Conservation (phyloP, 2,329 filamentous ascomycete genomes). For the Arachnomyces sp. region DNA sequence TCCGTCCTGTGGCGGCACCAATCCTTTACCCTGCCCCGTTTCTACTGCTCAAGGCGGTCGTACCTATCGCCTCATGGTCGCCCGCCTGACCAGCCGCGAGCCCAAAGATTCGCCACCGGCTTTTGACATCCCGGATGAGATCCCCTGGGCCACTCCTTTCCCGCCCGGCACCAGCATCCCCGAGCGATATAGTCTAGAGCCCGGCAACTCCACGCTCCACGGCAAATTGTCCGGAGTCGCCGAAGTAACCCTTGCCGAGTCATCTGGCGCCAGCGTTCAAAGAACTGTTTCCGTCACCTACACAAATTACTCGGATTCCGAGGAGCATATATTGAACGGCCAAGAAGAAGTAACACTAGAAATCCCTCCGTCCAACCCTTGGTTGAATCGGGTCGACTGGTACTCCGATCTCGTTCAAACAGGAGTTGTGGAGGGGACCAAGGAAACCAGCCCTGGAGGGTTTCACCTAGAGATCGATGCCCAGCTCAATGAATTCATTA, state of each 20-base stretch:
- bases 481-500: conserved; percentile 33
- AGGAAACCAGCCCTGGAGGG: conserved; percentile 32
- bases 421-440: conserved; percentile 24
- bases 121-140: conserved; percentile 13
- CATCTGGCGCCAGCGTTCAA: conserved; percentile 7
- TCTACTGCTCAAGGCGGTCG: conserved; percentile 35
- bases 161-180: neutral
- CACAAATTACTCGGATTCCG: conserved; percentile 31
- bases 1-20: conserved; percentile 38
- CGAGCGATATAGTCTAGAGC: neutral
- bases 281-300: conserved; percentile 30
- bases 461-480: conserved; percentile 36
- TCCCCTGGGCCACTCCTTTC: neutral
- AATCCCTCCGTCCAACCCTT: conserved; percentile 10
- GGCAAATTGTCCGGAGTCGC: conserved; percentile 12
- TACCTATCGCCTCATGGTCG: conserved; percentile 37
- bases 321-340: conserved; percentile 25
- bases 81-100: conserved; percentile 27
- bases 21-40: conserved; percentile 35
- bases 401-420: conserved; percentile 31
- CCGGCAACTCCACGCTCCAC: conserved; percentile 14
- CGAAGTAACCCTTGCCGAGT: conserved; percentile 14
- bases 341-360: conserved; percentile 32
- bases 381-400: conserved; percentile 29
- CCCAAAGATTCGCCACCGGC: conserved; percentile 18